Percentiles rank a stretch among this genome's conserved stretches.
Evolutionary conservation across 345 rosid species (phyloP).

Genomic region (Eucalyptus leucophloia): DNA sequence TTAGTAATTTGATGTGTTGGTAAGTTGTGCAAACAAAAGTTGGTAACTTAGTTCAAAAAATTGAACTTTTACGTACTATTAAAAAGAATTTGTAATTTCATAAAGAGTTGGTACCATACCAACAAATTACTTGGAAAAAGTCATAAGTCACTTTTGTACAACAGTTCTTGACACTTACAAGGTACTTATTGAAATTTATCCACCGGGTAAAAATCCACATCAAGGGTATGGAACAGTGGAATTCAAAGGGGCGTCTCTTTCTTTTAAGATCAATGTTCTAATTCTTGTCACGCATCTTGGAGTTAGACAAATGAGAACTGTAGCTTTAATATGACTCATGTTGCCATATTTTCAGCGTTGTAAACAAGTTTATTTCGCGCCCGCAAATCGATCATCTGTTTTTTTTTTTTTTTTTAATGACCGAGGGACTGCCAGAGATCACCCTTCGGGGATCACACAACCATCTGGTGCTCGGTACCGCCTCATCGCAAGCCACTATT

Average conservation of each 20-base stretch:
- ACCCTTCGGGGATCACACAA: too few species aligned
- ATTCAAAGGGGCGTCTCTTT: not conserved
- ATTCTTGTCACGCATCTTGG: not conserved
- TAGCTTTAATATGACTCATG: not conserved
- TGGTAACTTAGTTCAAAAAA: not conserved
- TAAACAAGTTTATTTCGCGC: not conserved
- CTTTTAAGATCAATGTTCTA: not conserved
- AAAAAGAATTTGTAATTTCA: not conserved
- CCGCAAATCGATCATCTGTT: not conserved
- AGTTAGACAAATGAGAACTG: not conserved
- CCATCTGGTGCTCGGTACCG: too few species aligned
- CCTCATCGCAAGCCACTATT: too few species aligned
- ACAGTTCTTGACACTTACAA: not conserved
- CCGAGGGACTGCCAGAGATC: fast-evolving
- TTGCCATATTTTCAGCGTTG: not conserved
- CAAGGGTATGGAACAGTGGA: not conserved
- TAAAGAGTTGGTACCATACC: not conserved
- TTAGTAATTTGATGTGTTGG: not conserved
- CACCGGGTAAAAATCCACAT: not conserved
- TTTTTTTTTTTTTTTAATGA: too few species aligned
- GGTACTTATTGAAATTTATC: not conserved
- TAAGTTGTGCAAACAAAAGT: not conserved
- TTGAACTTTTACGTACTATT: not conserved
- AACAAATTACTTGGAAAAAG: not conserved
- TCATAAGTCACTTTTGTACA: not conserved